These are phyloP conservation scores for Nicotiana obtusifolia DNA, from an alignment of 257 asterid species.

Conservation along the genomic window DNA sequence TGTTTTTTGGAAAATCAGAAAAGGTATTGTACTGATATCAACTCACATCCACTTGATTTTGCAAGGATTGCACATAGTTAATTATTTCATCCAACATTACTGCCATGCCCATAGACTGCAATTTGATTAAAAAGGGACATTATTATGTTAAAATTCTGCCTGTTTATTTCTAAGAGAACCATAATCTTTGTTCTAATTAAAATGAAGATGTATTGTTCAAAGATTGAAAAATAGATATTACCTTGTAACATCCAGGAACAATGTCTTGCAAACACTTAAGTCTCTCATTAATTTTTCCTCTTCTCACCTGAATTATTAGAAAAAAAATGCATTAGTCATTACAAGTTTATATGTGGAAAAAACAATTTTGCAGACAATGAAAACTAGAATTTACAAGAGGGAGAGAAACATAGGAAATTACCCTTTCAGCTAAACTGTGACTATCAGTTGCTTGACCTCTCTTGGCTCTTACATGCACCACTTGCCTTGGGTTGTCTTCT, in stretches of 20 bases:
- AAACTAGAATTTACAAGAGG: neutral
- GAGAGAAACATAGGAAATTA: conserved; percentile 12
- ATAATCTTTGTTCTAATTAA: neutral
- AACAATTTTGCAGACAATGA: neutral
- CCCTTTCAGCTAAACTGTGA: conserved; percentile 94
- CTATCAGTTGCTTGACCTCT: conserved; percentile 94
- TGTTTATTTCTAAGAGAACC: neutral
- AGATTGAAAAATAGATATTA: neutral
- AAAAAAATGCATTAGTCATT: neutral
- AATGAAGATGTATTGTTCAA: neutral
- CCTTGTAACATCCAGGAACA: conserved; percentile 95
- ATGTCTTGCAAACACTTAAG: conserved; percentile 77
- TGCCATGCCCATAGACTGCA: conserved; percentile 95
- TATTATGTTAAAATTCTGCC: neutral
- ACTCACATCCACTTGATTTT: conserved; percentile 84
- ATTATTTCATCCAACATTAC: conserved; percentile 88
- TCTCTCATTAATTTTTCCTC: conserved; percentile 80
- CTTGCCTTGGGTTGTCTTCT: conserved; percentile 48
- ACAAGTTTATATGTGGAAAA: neutral
- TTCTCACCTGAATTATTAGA: conserved; percentile 50
- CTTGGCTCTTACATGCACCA: conserved; percentile 81
- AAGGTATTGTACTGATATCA: neutral
- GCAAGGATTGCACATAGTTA: conserved; percentile 79
- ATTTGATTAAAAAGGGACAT: conserved; percentile 1
- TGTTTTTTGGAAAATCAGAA: neutral